Base-by-base conservation (phyloP, 129 eudicot genomes). In the Tanacetum coccineum region DNA sequence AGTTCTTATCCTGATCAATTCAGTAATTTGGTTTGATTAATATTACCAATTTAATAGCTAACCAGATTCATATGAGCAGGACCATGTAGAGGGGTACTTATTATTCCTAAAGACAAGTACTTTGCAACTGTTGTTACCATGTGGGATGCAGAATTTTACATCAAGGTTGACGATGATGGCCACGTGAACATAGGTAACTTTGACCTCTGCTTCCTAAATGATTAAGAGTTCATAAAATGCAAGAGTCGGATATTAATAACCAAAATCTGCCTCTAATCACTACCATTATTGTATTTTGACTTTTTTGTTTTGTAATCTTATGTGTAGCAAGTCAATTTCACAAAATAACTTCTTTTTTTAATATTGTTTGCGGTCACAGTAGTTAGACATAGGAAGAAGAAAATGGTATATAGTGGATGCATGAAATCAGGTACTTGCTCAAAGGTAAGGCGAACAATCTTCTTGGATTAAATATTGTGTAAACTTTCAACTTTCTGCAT, bases 391-490 rank as follows among this genome's bases (percentile, higher is more conserved):
- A 71, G 95, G 58, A 79, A 83, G 68, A 90, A 90, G 71, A 83
- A 82, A 55, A 76, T 95, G 65, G 86, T 86, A 50, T 90, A 90
- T 69, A 76, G 86, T 3, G 97, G 97, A 56, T 90, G 97, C 80
- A 90, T 90, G 97, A 90, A 90, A 78, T 46, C 97, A 95, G 2
- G 97, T 90, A 51, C 95, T 90, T 12, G 88, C 95, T n/a, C n/a
- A n/a, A n/a, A n/a, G n/a, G n/a, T n/a, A n/a, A n/a, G n/a, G n/a
- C n/a, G n/a, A n/a, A n/a, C n/a, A n/a, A n/a, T n/a, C n/a, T n/a
- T n/a, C n/a, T n/a, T n/a, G n/a, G n/a, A n/a, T n/a, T n/a, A n/a
- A n/a, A n/a, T n/a, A n/a, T n/a, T n/a, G n/a, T n/a, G n/a, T n/a
- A n/a, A n/a, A n/a, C n/a, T n/a, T n/a, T n/a, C n/a, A n/a, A n/a